These are phyloP conservation scores for Nemania sp. DNA, from an alignment of 2,329 filamentous ascomycete species.

Conservation along the genomic window DNA sequence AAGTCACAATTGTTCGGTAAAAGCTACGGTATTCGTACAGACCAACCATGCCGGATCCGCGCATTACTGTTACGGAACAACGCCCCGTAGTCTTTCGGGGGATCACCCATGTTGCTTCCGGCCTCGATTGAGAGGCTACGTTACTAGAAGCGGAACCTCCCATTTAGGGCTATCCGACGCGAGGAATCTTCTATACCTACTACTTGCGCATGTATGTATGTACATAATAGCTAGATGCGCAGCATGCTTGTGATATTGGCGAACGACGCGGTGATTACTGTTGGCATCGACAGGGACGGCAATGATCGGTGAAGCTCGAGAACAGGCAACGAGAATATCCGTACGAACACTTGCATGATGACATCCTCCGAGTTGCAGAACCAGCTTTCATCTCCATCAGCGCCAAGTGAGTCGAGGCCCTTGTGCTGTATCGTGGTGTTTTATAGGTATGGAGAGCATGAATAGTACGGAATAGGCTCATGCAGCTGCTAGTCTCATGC, in stretches of 20 bases:
- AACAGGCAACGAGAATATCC: neutral
- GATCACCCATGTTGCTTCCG: slow-evolving; percentile 3
- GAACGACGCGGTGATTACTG: slow-evolving; percentile 1
- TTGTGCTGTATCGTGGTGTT: too few relatives aligned
- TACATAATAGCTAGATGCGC: too few relatives aligned
- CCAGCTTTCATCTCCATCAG: neutral
- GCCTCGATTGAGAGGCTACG: slow-evolving; percentile 11
- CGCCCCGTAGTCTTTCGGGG: slow-evolving; percentile 13
- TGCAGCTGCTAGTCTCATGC: slow-evolving; percentile 6
- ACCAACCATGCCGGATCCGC: slow-evolving; percentile 16
- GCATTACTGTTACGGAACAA: slow-evolving; percentile 8
- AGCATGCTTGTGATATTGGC: too few relatives aligned
- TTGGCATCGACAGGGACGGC: neutral
- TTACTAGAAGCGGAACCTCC: neutral
- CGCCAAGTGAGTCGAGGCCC: slow-evolving; percentile 13
- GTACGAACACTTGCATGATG: neutral
- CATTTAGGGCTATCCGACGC: neutral
- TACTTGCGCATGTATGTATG: too few relatives aligned
- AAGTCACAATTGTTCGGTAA: neutral
- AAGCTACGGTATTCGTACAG: neutral
- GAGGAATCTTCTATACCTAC: neutral
- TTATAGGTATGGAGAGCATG: too few relatives aligned
- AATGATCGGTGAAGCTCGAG: neutral
- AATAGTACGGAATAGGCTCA: neutral
- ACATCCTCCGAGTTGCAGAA: neutral